phyloP scores from a whole-genome alignment of 805 yeast genomes.

The Teunomyces stri region DNA sequence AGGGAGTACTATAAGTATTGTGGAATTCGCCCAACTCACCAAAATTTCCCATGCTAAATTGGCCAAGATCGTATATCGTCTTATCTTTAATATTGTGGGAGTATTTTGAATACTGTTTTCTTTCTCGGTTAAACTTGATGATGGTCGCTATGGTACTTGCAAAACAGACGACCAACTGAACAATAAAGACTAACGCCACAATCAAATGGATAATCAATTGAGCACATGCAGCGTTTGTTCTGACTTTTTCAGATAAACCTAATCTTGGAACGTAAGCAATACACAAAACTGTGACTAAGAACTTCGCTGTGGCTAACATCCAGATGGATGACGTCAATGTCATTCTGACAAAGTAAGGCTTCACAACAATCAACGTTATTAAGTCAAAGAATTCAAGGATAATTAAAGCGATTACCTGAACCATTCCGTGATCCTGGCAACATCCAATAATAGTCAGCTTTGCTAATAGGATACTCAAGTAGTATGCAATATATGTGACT shows the following conservation, averaged over 20 bases:
- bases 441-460: constrained; percentile 45
- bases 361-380: constrained; percentile 16
- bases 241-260: constrained; percentile 30
- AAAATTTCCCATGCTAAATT: not conserved
- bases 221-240: constrained; percentile 44
- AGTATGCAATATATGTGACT: constrained; percentile 38
- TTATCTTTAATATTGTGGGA: not conserved
- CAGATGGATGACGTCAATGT: constrained; percentile 30
- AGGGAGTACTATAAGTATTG: not conserved
- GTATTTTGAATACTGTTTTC: constrained; percentile 8
- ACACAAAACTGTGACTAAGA: constrained; percentile 40
- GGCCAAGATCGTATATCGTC: not conserved
- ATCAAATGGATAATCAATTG: constrained; percentile 41
- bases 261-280: constrained; percentile 42
- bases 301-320: constrained; percentile 35
- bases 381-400: constrained; percentile 32
- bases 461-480: constrained; percentile 26
- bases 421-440: constrained; percentile 42
- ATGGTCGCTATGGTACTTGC: constrained; percentile 23
- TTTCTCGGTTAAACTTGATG: constrained; percentile 8
- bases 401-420: constrained; percentile 42
- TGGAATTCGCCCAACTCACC: constrained; percentile 1
- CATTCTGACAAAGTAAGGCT: constrained; percentile 29
- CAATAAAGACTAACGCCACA: constrained; percentile 27
- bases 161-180: constrained; percentile 30